phyloP scores from a whole-genome alignment of 2,329 filamentous ascomycete species.

The Fonsecaea multimorphosa region DNA sequence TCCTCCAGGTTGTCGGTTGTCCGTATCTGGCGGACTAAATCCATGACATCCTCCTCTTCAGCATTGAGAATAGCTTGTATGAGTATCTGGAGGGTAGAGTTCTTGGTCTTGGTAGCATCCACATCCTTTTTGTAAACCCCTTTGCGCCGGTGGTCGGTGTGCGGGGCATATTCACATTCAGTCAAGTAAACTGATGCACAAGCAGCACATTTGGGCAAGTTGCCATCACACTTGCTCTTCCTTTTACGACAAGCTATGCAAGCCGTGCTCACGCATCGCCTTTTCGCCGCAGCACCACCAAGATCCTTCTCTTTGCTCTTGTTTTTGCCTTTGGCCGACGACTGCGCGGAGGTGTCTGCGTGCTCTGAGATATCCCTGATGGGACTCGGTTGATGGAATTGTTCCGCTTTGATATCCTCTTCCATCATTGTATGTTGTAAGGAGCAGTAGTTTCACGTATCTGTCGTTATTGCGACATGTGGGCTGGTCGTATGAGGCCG shows the following conservation, averaged over 20 bases:
- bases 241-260: slow-evolving; percentile 79
- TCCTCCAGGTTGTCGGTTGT: slow-evolving; percentile 77
- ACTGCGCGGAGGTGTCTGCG: slow-evolving; percentile 15
- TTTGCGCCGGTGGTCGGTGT: slow-evolving; percentile 93
- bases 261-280: slow-evolving; percentile 82
- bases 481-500: slow-evolving; percentile 1
- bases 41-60: slow-evolving; percentile 81
- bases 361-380: slow-evolving; percentile 3
- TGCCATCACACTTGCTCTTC: slow-evolving; percentile 91
- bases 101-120: slow-evolving; percentile 83
- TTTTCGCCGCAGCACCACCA: slow-evolving; percentile 56
- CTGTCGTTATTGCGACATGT: neutral
- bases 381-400: slow-evolving; percentile 10
- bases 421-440: slow-evolving; percentile 14
- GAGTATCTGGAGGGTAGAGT: slow-evolving; percentile 87
- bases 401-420: slow-evolving; percentile 22
- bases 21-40: slow-evolving; percentile 83
- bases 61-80: slow-evolving; percentile 92
- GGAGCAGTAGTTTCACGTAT: neutral
- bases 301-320: slow-evolving; percentile 44
- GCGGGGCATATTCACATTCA: slow-evolving; percentile 92
- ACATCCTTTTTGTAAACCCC: slow-evolving; percentile 95
- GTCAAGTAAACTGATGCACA: slow-evolving; percentile 83
- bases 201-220: slow-evolving; percentile 89
- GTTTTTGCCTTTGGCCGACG: slow-evolving; percentile 40